A percentile compares a stretch with the other conserved stretches of the same genome.
Evolutionary conservation across 345 rosid genomes (phyloP).

Genomic region (Schrenkiella parvula): DNA sequence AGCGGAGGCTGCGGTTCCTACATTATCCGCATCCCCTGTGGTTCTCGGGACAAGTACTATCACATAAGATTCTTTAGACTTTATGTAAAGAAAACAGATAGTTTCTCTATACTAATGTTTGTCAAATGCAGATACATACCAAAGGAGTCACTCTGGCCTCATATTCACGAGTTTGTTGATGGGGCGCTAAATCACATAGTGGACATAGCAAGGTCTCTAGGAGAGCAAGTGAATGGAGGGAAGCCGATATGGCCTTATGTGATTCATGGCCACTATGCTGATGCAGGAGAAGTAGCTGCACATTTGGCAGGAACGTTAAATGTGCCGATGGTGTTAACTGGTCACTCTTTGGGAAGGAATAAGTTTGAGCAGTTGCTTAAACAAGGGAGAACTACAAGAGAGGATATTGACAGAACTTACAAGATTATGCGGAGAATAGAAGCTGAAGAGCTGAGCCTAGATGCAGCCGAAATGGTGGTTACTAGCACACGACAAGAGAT

Average conservation of each 20-base stretch:
- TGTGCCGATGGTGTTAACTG: constrained; percentile 97
- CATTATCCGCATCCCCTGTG: constrained; percentile 88
- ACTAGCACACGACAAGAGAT: constrained; percentile 96
- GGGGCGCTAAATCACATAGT: constrained; percentile 88
- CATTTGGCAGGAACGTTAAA: constrained; percentile 87
- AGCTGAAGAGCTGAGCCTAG: constrained; percentile 89
- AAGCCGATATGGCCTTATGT: constrained; percentile 95
- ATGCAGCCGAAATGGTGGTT: constrained; percentile 93
- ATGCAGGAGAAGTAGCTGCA: constrained; percentile 93
- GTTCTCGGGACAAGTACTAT: constrained; percentile 75
- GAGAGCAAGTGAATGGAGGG: constrained; percentile 75
- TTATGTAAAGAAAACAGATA: neutral
- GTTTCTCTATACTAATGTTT: constrained; percentile 14
- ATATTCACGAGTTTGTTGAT: constrained; percentile 90
- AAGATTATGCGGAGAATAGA: constrained; percentile 95
- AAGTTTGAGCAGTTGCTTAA: constrained; percentile 93
- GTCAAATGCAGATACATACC: constrained; percentile 23
- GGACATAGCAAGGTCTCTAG: constrained; percentile 80
- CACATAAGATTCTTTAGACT: constrained; percentile 45
- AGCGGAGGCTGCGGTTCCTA: constrained; percentile 75
- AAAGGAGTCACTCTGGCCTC: constrained; percentile 90
- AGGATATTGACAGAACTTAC: constrained; percentile 85
- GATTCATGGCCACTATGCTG: constrained; percentile 94
- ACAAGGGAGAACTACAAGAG: constrained; percentile 82
- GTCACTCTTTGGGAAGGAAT: constrained; percentile 96